Evolutionary conservation across 805 yeast species (phyloP).

Genomic region (Scheffersomyces coipomensis): DNA sequence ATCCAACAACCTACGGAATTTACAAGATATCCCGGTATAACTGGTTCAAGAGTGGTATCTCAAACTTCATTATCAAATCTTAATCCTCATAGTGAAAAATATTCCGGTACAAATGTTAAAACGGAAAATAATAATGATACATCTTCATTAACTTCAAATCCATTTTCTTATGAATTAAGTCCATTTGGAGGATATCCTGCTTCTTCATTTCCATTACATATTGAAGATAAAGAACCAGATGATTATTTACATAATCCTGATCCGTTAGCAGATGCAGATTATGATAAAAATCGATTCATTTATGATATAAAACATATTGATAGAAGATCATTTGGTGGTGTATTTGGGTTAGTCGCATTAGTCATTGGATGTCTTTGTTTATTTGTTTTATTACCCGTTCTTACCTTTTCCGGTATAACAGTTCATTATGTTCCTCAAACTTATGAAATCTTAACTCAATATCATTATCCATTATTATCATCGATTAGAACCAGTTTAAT

Average conservation of each 20-base stretch:
- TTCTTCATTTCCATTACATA: conserved; percentile 80
- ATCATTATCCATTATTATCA: conserved; percentile 33
- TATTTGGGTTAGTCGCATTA: conserved; percentile 57
- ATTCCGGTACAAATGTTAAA: neutral
- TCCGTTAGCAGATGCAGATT: conserved; percentile 86
- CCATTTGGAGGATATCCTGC: conserved; percentile 99
- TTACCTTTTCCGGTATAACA: conserved; percentile 76
- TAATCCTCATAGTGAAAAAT: neutral
- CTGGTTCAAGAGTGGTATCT: conserved; percentile 54
- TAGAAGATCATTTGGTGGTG: conserved; percentile 57
- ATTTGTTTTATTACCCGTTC: conserved; percentile 77
- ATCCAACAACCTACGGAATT: conserved; percentile 52
- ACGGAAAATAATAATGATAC: neutral
- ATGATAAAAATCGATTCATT: conserved; percentile 66
- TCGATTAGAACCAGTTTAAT: conserved; percentile 35
- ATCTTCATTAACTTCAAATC: conserved; percentile 15
- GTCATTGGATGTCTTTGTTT: conserved; percentile 60
- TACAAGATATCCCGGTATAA: conserved; percentile 64
- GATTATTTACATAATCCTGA: conserved; percentile 96
- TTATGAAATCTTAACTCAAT: conserved; percentile 48
- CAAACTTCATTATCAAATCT: conserved; percentile 29
- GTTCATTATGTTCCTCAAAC: conserved; percentile 22
- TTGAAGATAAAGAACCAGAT: conserved; percentile 93
- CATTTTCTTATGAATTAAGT: conserved; percentile 51
- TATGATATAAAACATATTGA: conserved; percentile 68